Evolutionary conservation across 2,329 filamentous ascomycete species (phyloP), one percentile per base, ranked within the genome.

Genomic region (Penicillium griseofulvum): DNA sequence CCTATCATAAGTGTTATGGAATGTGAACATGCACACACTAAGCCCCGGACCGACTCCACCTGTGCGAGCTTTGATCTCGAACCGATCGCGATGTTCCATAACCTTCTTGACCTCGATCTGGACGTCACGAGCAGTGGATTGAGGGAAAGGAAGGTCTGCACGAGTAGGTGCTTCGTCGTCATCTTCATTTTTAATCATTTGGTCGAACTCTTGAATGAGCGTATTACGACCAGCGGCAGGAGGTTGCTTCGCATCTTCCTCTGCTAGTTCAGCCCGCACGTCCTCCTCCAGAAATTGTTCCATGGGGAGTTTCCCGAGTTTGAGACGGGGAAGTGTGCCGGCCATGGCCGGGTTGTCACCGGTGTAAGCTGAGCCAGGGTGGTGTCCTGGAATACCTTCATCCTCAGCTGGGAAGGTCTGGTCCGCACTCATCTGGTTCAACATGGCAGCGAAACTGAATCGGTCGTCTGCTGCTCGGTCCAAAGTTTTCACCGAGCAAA

Each of bases 1-100:
- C 90, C 86, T 89, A 73, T 96, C 91, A 60, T 91, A 87, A 0
- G 90, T 96, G 73, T 99, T 99, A 78, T 99, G 94, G 69, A 97
- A 96, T 0, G 94, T 99, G 71, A 95, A 97, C 89, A 97, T 97
- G 79, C 90, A 94, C 24, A 95, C 87, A 66, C 91, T 96, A 56
- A 97, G 81, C 26, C 87, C 87, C 52, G 91, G 85, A 14, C 92
- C 91, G 48, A 92, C 83, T 9, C 92, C 93, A 16, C 91, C 90
- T 12, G 89, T 93, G 33, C 89, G 85, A 19, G 87, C 85, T 56
- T 96, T 90, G 54, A 97, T 93, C 69, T 86, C 88, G 72, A 97
- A 96, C 17, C 93, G 84, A 67, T 97, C 93, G 22, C 94, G 86
- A 67, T 96, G 90, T 73, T 99, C 94, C 61, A 91, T 90, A 10